Base-by-base conservation (phyloP, 345 rosid species). In the Populus simonii region DNA sequence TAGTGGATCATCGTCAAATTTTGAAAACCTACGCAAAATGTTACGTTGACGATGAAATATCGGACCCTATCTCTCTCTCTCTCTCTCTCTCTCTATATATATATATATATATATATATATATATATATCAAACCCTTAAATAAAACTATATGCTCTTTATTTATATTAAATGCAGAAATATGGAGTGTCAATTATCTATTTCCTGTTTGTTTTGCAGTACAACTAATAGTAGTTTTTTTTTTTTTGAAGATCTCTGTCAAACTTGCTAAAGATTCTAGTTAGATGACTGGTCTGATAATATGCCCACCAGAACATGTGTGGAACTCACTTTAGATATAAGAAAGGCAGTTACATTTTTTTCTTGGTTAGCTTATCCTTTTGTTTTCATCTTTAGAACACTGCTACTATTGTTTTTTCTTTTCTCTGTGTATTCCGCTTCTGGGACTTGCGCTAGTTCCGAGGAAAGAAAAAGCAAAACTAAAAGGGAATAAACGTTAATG, bases 401-500 rank as follows among this genome's bases (percentile, higher is more conserved):
- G 62, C 66, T 23, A 36, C 62, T 68, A 29, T 71, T 70, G 47
- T 74, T 45, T 71, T 59, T 47, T 80, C 73, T 25, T 80, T 74
- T 73, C 70, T 9, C 13, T 23, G 47, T 22, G 45, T 39, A 4
- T 70, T 78, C 72, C 79, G 67, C 66, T 51, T 33, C 69, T 45
- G 73, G 41, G 82, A 67, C 59, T 76, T 76, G 83, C 79, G 77
- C 49, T 85, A 85, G 85, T 90, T 84, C 86, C 90, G 80, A 86
- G 92, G 89, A 75, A 75, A 45, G 17, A 41, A 61, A 41, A 53
- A 74, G 68, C 81, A 75, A 69, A 82, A 71, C 53, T 12, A 55
- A 73, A 83, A 85, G 84, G 78, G 82, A 73, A 83, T 80, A 76
- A 87, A 88, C 85, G 91, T 75, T 89, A 74, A 86, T 90, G 89